phyloP scores from a whole-genome alignment of 352 stramenopile species.

The Globisporangium uncinulatum region DNA sequence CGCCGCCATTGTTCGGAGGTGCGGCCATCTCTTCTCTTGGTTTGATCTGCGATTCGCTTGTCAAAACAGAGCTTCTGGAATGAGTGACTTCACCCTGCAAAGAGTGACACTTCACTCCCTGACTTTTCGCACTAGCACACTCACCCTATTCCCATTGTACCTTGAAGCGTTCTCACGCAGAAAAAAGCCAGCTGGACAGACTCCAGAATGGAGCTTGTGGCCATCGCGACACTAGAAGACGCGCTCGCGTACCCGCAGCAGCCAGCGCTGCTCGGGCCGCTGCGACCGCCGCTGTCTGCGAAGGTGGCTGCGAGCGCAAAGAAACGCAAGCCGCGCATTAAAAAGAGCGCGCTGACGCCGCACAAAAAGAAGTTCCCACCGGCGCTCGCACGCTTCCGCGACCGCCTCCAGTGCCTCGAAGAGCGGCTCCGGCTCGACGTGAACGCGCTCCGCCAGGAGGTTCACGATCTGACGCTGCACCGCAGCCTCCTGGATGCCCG shows the following conservation, averaged over 20 bases:
- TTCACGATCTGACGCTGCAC: slow-evolving; percentile 19
- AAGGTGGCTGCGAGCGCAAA: too few species aligned
- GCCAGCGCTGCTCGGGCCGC: slow-evolving; percentile 1
- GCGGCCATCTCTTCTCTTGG: too few species aligned
- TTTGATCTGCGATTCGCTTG: too few species aligned
- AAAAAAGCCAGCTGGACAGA: too few species aligned
- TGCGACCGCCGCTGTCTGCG: neutral
- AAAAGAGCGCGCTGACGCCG: neutral
- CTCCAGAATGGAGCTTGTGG: neutral
- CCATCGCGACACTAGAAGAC: slow-evolving; percentile 7
- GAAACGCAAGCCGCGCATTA: neutral
- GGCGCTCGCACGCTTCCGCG: slow-evolving; percentile 14
- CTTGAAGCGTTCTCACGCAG: too few species aligned
- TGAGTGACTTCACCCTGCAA: too few species aligned
- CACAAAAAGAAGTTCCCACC: slow-evolving; percentile 11
- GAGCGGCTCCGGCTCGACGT: slow-evolving; percentile 21
- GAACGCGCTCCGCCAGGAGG: slow-evolving; percentile 20
- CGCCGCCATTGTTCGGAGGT: neutral
- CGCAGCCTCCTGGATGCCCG: slow-evolving; percentile 7
- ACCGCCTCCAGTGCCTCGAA: slow-evolving; percentile 19
- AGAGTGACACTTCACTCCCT: too few species aligned
- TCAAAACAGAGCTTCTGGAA: too few species aligned
- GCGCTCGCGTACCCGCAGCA: slow-evolving; percentile 10
- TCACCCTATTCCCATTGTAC: too few species aligned
- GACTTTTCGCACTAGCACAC: too few species aligned